Evolutionary conservation across 1,139 yeast species (phyloP).

Genomic region (Blastobotrys apis): DNA sequence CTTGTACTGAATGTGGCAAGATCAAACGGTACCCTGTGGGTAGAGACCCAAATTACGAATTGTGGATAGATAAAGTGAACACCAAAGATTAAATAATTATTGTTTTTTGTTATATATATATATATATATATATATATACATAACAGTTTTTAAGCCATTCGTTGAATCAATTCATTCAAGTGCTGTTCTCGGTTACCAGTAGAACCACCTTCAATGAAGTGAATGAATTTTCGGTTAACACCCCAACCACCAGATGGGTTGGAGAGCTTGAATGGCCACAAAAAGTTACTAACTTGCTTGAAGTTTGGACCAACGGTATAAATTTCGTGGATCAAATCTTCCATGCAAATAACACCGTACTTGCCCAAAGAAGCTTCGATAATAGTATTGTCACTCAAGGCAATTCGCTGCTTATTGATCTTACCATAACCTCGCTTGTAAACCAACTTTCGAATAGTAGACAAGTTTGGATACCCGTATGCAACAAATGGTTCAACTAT

Average conservation of each 20-base stretch:
- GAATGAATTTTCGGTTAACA: constrained; percentile 98
- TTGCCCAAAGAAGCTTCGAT: constrained; percentile 92
- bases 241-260: constrained; percentile 99
- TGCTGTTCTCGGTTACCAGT: constrained; percentile 99
- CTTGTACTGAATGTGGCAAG: constrained; percentile 38
- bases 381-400: constrained; percentile 90
- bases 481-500: constrained; percentile 99
- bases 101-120: no score
- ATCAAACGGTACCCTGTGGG: constrained; percentile 42
- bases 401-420: constrained; percentile 97
- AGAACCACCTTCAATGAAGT: constrained; percentile 99
- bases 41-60: constrained; percentile 30
- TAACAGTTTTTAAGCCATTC: constrained; percentile 10
- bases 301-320: constrained; percentile 99
- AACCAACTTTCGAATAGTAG: constrained; percentile 92
- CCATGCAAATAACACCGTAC: constrained; percentile 94
- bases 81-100: neutral
- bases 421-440: constrained; percentile 99
- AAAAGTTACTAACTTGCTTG: constrained; percentile 99
- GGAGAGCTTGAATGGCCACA: constrained; percentile 99
- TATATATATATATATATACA: neutral
- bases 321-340: constrained; percentile 98
- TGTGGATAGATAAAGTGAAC: constrained; percentile 24
- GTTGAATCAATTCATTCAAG: constrained; percentile 95
- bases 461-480: constrained; percentile 97